These are phyloP conservation scores for Raffaelea ambrosiae DNA, from an alignment of 2,329 filamentous ascomycete genomes.

Conservation along the genomic window DNA sequence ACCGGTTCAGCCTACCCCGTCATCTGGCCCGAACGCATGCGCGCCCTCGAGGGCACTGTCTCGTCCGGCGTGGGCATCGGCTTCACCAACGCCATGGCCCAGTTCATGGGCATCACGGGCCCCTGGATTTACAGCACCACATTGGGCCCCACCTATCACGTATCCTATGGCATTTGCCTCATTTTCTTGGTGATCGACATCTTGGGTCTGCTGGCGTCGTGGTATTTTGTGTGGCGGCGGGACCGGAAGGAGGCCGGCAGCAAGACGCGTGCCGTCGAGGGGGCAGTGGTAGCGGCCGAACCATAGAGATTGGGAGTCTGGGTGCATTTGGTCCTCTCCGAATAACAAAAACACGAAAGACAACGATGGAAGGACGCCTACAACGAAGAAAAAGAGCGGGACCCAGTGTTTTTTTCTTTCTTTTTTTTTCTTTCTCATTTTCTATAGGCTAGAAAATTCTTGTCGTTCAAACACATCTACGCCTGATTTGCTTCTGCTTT, in stretches of 20 bases:
- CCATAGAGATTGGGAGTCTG: no score
- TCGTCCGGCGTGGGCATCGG: constrained; percentile 31
- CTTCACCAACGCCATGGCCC: constrained; percentile 31
- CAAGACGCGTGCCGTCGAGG: no score
- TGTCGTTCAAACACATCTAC: no score
- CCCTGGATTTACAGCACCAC: constrained; percentile 30
- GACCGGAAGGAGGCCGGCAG: constrained; percentile 6
- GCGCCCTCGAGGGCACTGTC: constrained; percentile 29
- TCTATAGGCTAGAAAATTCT: no score
- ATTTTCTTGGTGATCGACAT: constrained; percentile 15
- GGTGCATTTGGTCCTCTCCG: no score
- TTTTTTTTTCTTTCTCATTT: no score
- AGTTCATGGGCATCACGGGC: constrained; percentile 31
- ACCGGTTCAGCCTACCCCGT: constrained; percentile 31
- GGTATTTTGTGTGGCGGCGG: constrained; percentile 14
- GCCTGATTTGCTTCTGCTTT: no score
- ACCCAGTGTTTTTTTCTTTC: no score
- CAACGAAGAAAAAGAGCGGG: no score
- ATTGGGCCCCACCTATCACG: constrained; percentile 29
- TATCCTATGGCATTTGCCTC: constrained; percentile 25
- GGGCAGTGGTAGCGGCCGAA: no score
- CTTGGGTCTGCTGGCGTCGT: constrained; percentile 15
- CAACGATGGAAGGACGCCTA: no score
- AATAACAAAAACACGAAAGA: no score
- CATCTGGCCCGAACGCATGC: constrained; percentile 34